These are phyloP conservation scores for Botrytis byssoidea DNA, from an alignment of 2,329 filamentous ascomycete species.

Conservation along the genomic window DNA sequence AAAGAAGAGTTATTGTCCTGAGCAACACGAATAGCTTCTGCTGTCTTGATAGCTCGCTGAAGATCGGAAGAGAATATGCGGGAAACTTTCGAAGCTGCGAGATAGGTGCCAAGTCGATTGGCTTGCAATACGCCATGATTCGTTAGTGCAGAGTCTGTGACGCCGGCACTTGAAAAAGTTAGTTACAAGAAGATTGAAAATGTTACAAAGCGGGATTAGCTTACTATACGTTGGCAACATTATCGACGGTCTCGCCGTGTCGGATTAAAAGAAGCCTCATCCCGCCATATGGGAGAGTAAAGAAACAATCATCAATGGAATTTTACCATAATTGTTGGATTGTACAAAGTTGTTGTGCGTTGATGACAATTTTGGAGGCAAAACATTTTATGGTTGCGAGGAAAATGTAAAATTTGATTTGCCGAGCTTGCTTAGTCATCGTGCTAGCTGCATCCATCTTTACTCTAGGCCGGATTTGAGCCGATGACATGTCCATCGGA, in stretches of 20 bases:
- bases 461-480: not conserved
- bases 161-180: constrained; percentile 61
- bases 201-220: constrained; percentile 33
- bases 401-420: not conserved
- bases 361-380: not conserved
- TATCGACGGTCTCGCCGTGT: constrained; percentile 89
- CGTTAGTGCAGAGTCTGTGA: constrained; percentile 76
- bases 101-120: constrained; percentile 64
- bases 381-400: not conserved
- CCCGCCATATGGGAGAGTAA: constrained; percentile 31
- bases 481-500: not conserved
- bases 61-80: constrained; percentile 78
- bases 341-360: not conserved
- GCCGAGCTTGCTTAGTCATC: constrained; percentile 3
- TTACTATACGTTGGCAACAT: constrained; percentile 75
- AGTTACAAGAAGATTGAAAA: constrained; percentile 15
- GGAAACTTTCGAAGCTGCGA: constrained; percentile 63
- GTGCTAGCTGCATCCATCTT: not conserved
- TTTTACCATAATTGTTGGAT: constrained; percentile 26
- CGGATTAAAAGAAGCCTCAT: constrained; percentile 75
- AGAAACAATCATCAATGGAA: constrained; percentile 28
- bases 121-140: constrained; percentile 79
- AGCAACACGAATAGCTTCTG: constrained; percentile 60
- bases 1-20: constrained; percentile 50
- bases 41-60: constrained; percentile 70